Conservation (phyloP, 2,329 filamentous ascomycete genomes). For the Fusarium sp. region DNA sequence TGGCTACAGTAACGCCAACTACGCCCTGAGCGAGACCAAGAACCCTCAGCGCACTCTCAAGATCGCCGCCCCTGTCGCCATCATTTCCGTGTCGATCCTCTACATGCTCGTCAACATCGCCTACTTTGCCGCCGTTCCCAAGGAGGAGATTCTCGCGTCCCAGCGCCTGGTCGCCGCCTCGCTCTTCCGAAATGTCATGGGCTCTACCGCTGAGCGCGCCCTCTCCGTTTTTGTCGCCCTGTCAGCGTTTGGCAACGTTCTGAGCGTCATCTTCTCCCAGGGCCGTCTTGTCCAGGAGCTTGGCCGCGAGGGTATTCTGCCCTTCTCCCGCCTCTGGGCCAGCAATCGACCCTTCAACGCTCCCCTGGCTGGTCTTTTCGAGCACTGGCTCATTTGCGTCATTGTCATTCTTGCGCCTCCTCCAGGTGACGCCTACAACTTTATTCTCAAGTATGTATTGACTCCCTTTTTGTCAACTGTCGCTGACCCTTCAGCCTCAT, state of each 20-base stretch:
- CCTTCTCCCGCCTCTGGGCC: constrained; percentile 74
- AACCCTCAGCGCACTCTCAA: constrained; percentile 77
- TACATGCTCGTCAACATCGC: constrained; percentile 79
- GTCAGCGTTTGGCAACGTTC: constrained; percentile 78
- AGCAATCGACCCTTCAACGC: constrained; percentile 76
- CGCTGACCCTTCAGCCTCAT: constrained; percentile 64
- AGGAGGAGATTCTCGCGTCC: constrained; percentile 66
- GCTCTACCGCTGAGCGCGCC: constrained; percentile 68
- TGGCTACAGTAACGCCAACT: constrained; percentile 79
- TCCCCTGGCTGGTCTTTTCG: constrained; percentile 72
- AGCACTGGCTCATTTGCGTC: constrained; percentile 76
- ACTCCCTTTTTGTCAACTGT: not conserved
- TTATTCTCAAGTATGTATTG: constrained; percentile 67
- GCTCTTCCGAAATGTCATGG: constrained; percentile 72
- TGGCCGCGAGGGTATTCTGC: constrained; percentile 76
- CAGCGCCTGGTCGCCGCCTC: constrained; percentile 68
- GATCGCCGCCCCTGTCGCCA: constrained; percentile 74
- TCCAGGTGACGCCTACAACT: constrained; percentile 78
- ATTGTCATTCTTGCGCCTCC: constrained; percentile 78
- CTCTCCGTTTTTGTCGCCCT: constrained; percentile 77
- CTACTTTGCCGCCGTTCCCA: constrained; percentile 74
- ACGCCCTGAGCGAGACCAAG: constrained; percentile 76
- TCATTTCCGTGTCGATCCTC: constrained; percentile 71
- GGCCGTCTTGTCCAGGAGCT: constrained; percentile 77
- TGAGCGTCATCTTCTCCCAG: constrained; percentile 79